Evolutionary conservation across 1,139 yeast species (phyloP).

Genomic region (Kodamaea ohmeri): DNA sequence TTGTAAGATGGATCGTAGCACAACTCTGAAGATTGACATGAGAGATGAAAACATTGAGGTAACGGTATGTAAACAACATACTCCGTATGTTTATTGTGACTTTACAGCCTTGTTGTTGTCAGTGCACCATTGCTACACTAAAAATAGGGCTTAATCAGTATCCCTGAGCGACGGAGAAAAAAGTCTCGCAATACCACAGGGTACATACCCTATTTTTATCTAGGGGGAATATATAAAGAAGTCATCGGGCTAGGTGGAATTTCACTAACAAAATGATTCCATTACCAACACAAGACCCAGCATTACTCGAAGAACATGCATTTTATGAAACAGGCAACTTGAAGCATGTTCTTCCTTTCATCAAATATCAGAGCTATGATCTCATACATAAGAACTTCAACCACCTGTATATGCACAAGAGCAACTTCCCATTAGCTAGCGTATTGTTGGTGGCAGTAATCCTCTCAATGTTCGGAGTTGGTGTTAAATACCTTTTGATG

Average conservation of each 20-base stretch:
- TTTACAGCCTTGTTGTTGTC: too few species aligned
- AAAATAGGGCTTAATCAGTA: too few species aligned
- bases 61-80: too few species aligned
- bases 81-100: too few species aligned
- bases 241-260: neutral
- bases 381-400: constrained; percentile 11
- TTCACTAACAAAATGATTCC: constrained; percentile 14
- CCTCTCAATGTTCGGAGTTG: constrained; percentile 1
- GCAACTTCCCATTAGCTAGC: constrained; percentile 2
- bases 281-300: constrained; percentile 22
- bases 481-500: neutral
- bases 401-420: constrained; percentile 10
- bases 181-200: neutral
- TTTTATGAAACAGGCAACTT: constrained; percentile 27
- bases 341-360: constrained; percentile 19
- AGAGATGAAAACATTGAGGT: too few species aligned
- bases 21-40: too few species aligned
- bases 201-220: neutral
- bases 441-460: constrained; percentile 3
- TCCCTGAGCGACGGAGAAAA: neutral
- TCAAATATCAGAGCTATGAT: constrained; percentile 19
- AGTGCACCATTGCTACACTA: too few species aligned
- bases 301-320: constrained; percentile 29
- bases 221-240: neutral
- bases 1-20: too few species aligned